phyloP scores from a whole-genome alignment of 2,329 filamentous ascomycete species.

The Hirsutella rhossiliensis region DNA sequence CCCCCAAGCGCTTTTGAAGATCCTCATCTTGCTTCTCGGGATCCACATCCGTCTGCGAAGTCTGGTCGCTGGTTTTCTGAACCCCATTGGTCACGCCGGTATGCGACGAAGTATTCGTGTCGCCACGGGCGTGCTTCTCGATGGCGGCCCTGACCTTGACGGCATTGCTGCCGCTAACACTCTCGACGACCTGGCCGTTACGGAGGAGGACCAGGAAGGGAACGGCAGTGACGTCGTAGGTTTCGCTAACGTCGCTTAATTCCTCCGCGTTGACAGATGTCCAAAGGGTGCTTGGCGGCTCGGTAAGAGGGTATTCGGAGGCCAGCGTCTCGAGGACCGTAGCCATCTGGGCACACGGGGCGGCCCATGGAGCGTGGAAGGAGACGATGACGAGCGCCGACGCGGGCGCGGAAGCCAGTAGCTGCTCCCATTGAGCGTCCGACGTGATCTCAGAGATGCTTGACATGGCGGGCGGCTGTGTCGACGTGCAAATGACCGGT shows the following conservation, averaged over 20 bases:
- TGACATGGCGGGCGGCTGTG: slow-evolving; percentile 45
- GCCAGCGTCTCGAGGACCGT: slow-evolving; percentile 78
- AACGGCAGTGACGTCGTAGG: slow-evolving; percentile 88
- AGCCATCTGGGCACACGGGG: slow-evolving; percentile 89
- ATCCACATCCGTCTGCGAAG: slow-evolving; percentile 32
- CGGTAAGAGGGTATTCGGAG: slow-evolving; percentile 63
- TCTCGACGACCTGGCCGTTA: slow-evolving; percentile 64
- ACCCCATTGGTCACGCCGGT: slow-evolving; percentile 21
- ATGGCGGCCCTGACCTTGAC: slow-evolving; percentile 75
- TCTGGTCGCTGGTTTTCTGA: slow-evolving; percentile 23
- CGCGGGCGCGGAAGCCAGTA: slow-evolving; percentile 52
- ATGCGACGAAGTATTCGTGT: slow-evolving; percentile 19
- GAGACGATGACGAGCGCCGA: slow-evolving; percentile 73
- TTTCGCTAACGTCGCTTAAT: slow-evolving; percentile 79
- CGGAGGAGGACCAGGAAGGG: slow-evolving; percentile 81
- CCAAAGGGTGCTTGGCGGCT: slow-evolving; percentile 63
- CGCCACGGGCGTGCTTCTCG: slow-evolving; percentile 59
- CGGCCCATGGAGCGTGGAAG: slow-evolving; percentile 95
- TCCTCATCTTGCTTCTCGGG: slow-evolving; percentile 65
- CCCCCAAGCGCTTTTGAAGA: slow-evolving; percentile 64
- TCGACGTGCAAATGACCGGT: neutral
- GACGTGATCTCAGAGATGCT: slow-evolving; percentile 66
- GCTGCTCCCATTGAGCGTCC: slow-evolving; percentile 59
- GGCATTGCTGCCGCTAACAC: slow-evolving; percentile 81
- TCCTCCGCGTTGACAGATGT: slow-evolving; percentile 91